Evolutionary conservation across 108 stramenopile genomes (phyloP), one percentile per base, ranked within the genome.

Genomic region (Schizochytrium sp.): DNA sequence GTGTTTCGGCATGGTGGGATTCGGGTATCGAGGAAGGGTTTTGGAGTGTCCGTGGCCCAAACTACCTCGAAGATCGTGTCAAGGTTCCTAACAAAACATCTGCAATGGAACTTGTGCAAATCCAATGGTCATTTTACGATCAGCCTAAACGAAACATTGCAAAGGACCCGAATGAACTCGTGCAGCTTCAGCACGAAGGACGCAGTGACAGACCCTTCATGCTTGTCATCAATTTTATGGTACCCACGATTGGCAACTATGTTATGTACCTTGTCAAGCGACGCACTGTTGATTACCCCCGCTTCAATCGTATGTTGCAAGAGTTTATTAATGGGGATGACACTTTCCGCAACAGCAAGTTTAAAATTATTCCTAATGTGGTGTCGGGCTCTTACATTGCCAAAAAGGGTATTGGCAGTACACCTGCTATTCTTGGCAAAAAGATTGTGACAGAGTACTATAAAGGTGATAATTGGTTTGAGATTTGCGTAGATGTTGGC

Each of bases 61-160:
- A 83, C n/a, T 83, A 83, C 47, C 53, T 83, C 50, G 76, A 83
- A 10, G 76, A 83, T 28, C 47, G 53, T 38, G 3, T 55, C 47
- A 83, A 83, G 76, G 53, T 83, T n/a, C 15, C 76, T 5, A 83
- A 83, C 55, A n/a, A 83, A 13, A 55, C 53, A 5, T 55, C 50
- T 8, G 76, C 76, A 13, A 83, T 83, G 76, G 76, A 83, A 28
- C 53, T 83, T 8, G 50, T 83, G 50, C 76, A 83, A 40, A 83
- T 83, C 53, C 76, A 83, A 2, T 83, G 76, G 76, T 17, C 76
- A 1, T 83, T 83, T 83, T 83, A 38, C 76, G 76, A 83, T 40
- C 47, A 49, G 76, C 76, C 76, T 10, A 83, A 83, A 53, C 76
- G 76, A 46, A 83, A 83, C 76, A 83, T 83, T 28, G 76, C 76